A percentile compares a stretch with the other conserved stretches of the same genome.
These are phyloP conservation scores for Backusella australiensis DNA, from an alignment of 192 early-diverging fungal genomes.

Conservation along the genomic window DNA sequence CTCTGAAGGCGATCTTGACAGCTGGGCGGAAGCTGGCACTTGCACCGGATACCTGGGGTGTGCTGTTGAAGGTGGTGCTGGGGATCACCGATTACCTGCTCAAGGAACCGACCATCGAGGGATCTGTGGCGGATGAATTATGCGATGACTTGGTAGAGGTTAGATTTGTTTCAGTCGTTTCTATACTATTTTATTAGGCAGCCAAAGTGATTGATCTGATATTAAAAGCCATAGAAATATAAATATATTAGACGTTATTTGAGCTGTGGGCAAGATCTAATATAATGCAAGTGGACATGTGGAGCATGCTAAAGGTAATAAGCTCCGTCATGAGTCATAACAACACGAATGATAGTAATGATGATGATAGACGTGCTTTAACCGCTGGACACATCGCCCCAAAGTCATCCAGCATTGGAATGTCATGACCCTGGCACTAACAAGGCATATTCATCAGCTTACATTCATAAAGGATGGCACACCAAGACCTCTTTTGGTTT, in stretches of 20 bases:
- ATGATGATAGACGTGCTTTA: conserved; percentile 42
- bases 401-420: conserved; percentile 75
- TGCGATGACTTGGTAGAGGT: conserved; percentile 65
- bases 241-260: conserved; percentile 49
- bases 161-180: not conserved
- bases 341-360: too few relatives aligned
- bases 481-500: conserved; percentile 50
- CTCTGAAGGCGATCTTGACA: conserved; percentile 55
- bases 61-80: conserved; percentile 75
- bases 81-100: conserved; percentile 75
- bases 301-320: conserved; percentile 64
- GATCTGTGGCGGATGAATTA: conserved; percentile 68
- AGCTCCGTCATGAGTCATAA: not conserved
- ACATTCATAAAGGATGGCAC: conserved; percentile 65
- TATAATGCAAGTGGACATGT: conserved; percentile 65
- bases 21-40: conserved; percentile 64
- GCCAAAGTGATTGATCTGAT: conserved; percentile 32
- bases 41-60: conserved; percentile 74
- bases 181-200: conserved; percentile 29
- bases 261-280: conserved; percentile 77
- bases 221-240: conserved; percentile 4
- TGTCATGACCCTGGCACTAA: conserved; percentile 58
- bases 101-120: conserved; percentile 46
- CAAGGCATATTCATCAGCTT: conserved; percentile 58
- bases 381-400: conserved; percentile 72